These are phyloP conservation scores for Pleurotus citrinopileatus DNA, from an alignment of 768 basidiomycete species.

Conservation along the genomic window DNA sequence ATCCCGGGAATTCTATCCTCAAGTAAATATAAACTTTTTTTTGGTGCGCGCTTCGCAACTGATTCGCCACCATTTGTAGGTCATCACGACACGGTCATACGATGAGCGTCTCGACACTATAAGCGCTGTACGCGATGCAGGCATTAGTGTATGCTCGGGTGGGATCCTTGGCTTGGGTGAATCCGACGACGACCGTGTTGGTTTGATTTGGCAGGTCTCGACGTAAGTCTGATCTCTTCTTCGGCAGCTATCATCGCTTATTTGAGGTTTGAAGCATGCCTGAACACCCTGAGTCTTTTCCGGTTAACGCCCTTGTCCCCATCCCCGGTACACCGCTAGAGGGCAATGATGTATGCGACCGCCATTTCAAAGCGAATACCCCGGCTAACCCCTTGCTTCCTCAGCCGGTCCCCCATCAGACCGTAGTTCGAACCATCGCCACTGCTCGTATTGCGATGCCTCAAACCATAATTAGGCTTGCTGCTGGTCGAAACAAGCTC, in stretches of 20 bases:
- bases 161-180: slow-evolving; percentile 96
- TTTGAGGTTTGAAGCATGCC: slow-evolving; percentile 60
- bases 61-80: slow-evolving; percentile 41
- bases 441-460: slow-evolving; percentile 93
- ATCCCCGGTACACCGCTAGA: slow-evolving; percentile 94
- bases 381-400: slow-evolving; percentile 11
- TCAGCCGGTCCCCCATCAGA: slow-evolving; percentile 79
- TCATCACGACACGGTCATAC: slow-evolving; percentile 92
- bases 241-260: slow-evolving; percentile 1
- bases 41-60: not conserved
- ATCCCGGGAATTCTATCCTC: slow-evolving; percentile 93
- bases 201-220: slow-evolving; percentile 90
- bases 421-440: slow-evolving; percentile 89
- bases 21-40: slow-evolving; percentile 41
- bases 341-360: slow-evolving; percentile 67
- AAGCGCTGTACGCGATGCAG: slow-evolving; percentile 86
- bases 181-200: slow-evolving; percentile 84
- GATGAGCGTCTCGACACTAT: slow-evolving; percentile 93
- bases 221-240: slow-evolving; percentile 51
- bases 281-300: slow-evolving; percentile 98
- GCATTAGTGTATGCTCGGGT: slow-evolving; percentile 96
- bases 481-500: slow-evolving; percentile 89
- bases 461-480: slow-evolving; percentile 89
- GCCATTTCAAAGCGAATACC: not conserved
- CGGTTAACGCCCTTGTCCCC: slow-evolving; percentile 95